Evolutionary conservation across 2,329 filamentous ascomycete species (phyloP), one percentile per base, ranked within the genome.

Genomic region (Oidium heveae): DNA sequence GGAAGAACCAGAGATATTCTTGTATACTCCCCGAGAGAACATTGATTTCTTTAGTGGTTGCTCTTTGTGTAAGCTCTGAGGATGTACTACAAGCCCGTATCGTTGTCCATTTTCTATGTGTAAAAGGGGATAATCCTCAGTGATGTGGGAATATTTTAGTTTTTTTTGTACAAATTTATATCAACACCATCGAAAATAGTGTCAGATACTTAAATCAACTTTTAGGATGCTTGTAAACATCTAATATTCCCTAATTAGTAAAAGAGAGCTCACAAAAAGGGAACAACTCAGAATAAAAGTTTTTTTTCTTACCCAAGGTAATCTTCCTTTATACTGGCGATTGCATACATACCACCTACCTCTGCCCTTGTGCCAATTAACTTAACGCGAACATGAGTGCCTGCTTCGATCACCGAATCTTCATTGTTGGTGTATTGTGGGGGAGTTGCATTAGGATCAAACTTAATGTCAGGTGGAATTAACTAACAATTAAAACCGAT

Each of bases 371-470:
- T 84, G 68, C 91, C 91, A 62, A 95, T 86, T 59, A 98, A 82
- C 70, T 95, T 95, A 60, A 96, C 79, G 50, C 91, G 84, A 59
- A 98, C 79, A 62, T 94, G 89, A 16, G 88, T 93, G 51, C 87
- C 86, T 57, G 87, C 86, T 69, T 96, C 88, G 63, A 98, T 94
- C 37, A 87, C 82, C 60, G 88, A 86, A 60, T 94, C 91, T 58
- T 85, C 86, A 63, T 94, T 89, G 67, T 98, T 89, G 41, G 88
- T 94, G 68, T 87, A 98, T 64, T 94, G 86, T 2, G 89, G 87
- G n/a, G 91, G 91, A 39, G 89, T 94, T 53, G 89, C 88, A 63
- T 94, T 94, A 50, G 86, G 84, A 65, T 95, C 89, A 73, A 86
- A 96, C 68, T 86, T 91, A 69, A 95, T 86, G 59, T 93, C 86